Base-by-base conservation (phyloP, 108 stramenopile genomes). In the Cylindrotheca fusiformis region DNA sequence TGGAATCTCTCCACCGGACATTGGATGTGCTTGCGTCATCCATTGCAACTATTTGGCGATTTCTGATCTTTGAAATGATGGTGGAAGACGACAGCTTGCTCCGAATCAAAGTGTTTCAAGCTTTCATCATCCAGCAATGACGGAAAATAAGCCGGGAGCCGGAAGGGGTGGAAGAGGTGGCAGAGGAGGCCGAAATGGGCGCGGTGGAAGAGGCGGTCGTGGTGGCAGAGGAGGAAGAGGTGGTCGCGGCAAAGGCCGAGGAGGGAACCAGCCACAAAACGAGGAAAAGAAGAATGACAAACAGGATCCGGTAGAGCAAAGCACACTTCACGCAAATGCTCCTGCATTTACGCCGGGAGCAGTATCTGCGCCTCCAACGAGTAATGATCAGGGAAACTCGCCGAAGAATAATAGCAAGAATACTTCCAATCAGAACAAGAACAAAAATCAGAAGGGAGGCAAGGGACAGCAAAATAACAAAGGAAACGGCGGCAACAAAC, bases 271-370 rank as follows among this genome's bases (percentile, higher is more conserved):
- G 19, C 4, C 32, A 33, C 2, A 20, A 58, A 18, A 19, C 8
- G 2, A 14, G 2, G 2, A n/a, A 19, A 19, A 36, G 33, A 28
- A 8, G 41, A 58, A 20, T 18, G 21, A 31, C 33, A 26, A 6
- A 64, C 6, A 41, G 25, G n/a, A n/a, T n/a, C n/a, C n/a, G n/a
- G 70, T 8, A 41, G 53, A 45, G 47, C 21, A 2, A 49, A 23
- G 33, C n/a, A 50, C 23, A 5, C 56, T 50, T 41, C 4, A 29
- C 3, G 18, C 4, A 54, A 41, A 32, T 22, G 17, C 58, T 53
- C 48, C 17, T 29, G 29, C 26, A 57, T 41, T 41, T 14, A 75
- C 46, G 61, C 32, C 65, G 48, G 65, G 47, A 63, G 51, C n/a
- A 52, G 52, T 10, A 48, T 61, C 28, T 30, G 24, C 50, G 4